Evolutionary conservation across 768 basidiomycete species (phyloP), one percentile per base, ranked within the genome.

Genomic region (Psilocybe tampanensis): DNA sequence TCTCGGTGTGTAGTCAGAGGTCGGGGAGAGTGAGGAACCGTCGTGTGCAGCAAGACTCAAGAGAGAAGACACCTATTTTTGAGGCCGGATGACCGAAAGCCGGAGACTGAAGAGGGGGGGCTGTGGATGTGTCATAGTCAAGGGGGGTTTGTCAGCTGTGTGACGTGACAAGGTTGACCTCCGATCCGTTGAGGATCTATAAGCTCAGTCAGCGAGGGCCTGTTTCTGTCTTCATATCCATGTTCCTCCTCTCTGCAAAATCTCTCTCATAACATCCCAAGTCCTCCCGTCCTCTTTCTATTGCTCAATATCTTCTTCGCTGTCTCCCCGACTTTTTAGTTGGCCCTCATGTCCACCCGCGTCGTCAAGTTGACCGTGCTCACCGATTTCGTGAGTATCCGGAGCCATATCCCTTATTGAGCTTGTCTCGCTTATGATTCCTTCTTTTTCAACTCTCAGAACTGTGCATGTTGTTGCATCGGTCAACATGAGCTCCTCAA

Each of bases 391-490:
- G 81, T 81, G 59, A 55, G 76, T 66, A 43, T 22, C 44, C 22
- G 44, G 47, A 48, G 17, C 7, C 47, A 33, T 33, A 22, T 12
- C 51, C 33, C 32, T 44, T 39, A 19, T 43, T 34, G 42, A 55
- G 54, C 49, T 15, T 36, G 55, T 52, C 52, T 34, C 48, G 48
- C 12, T 32, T 45, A 32, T 47, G 60, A 44, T 61, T 51, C 36
- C 22, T 29, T 29, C 32, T 32, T 23, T 36, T 51, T 32, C 26
- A 47, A 42, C 43, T 49, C 26, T 41, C 60, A 83, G 82, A 72
- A 74, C 49, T 84, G 82, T 62, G 72, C 76, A 32, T 82, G 80
- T 65, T 85, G 83, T 68, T 82, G 75, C 61, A 72, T 83, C 43
- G 76, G 76, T 15, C 78, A 83, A 62, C 77, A 80, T 64, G 83